phyloP scores from a whole-genome alignment of 2,329 filamentous ascomycete genomes.

The Diplodia corticola region DNA sequence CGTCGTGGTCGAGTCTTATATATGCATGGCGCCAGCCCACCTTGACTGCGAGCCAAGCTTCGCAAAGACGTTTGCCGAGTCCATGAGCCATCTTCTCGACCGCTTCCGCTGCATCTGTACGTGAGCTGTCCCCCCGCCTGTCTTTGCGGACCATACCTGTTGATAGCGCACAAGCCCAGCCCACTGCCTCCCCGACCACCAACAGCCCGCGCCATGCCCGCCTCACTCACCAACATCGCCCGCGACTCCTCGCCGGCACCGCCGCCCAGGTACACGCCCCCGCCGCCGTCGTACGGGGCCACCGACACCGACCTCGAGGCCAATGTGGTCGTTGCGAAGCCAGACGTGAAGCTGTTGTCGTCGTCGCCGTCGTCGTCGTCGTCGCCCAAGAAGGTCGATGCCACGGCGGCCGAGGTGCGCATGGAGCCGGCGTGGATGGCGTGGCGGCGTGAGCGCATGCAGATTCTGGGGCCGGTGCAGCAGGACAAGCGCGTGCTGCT shows the following conservation, averaged over 20 bases:
- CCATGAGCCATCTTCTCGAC: background rate
- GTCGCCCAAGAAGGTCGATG: background rate
- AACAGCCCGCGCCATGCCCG: background rate
- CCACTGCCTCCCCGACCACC: background rate
- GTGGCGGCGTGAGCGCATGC: slow-evolving; percentile 17
- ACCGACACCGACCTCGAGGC: background rate
- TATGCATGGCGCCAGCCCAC: background rate
- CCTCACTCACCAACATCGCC: background rate
- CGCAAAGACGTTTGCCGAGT: background rate
- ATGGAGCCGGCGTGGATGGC: slow-evolving; percentile 18
- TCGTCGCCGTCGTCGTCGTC: background rate
- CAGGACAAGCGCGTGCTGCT: slow-evolving; percentile 18
- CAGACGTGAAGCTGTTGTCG: slow-evolving; percentile 3
- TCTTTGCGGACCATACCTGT: background rate
- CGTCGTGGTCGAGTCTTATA: background rate
- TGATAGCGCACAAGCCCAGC: background rate
- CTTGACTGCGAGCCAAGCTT: background rate
- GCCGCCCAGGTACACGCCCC: slow-evolving; percentile 8
- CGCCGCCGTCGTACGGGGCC: slow-evolving; percentile 10
- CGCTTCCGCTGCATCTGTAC: background rate
- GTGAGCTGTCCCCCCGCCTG: background rate
- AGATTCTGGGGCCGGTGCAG: slow-evolving; percentile 12
- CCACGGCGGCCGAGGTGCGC: background rate
- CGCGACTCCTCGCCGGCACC: background rate
- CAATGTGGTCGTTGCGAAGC: background rate